Conservation (phyloP, 2,329 filamentous ascomycete species). For the Cryphonectria naterciae region DNA sequence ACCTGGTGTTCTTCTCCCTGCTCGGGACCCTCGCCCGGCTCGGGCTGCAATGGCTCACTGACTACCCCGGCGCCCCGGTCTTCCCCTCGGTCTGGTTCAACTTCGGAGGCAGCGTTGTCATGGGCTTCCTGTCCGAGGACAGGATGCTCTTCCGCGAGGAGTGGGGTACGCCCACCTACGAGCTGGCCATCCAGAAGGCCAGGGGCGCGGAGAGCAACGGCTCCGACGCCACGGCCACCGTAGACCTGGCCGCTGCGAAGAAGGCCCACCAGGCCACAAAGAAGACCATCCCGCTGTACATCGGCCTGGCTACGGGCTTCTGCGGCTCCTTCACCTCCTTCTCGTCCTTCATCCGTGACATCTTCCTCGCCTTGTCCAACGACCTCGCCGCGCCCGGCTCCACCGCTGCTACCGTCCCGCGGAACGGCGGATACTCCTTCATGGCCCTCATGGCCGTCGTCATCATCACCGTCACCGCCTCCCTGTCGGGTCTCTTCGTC, state of each 20-base stretch:
- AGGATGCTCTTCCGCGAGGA: conserved; percentile 72
- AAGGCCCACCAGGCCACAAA: conserved; percentile 68
- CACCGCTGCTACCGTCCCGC: conserved; percentile 44
- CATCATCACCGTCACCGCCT: conserved; percentile 73
- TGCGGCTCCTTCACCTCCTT: conserved; percentile 81
- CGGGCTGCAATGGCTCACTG: conserved; percentile 77
- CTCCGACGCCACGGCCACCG: conserved; percentile 22
- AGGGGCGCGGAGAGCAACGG: conserved; percentile 46
- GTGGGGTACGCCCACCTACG: conserved; percentile 56
- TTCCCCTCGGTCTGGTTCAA: conserved; percentile 87
- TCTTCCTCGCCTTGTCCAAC: conserved; percentile 80
- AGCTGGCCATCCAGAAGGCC: conserved; percentile 41
- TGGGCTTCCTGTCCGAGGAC: conserved; percentile 87
- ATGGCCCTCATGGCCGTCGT: conserved; percentile 78
- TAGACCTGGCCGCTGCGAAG: conserved; percentile 51
- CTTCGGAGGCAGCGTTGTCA: conserved; percentile 76
- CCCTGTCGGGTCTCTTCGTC: conserved; percentile 68
- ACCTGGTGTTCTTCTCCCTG: conserved; percentile 84
- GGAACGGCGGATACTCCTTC: conserved; percentile 79
- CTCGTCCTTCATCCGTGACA: conserved; percentile 80
- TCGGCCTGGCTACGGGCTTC: conserved; percentile 71
- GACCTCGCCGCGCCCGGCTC: conserved; percentile 56
- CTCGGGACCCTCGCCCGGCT: conserved; percentile 82
- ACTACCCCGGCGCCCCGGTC: conserved; percentile 77
- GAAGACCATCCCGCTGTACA: conserved; percentile 86